Conservation (phyloP, 805 yeast species). For the Suhomyces sp. region DNA sequence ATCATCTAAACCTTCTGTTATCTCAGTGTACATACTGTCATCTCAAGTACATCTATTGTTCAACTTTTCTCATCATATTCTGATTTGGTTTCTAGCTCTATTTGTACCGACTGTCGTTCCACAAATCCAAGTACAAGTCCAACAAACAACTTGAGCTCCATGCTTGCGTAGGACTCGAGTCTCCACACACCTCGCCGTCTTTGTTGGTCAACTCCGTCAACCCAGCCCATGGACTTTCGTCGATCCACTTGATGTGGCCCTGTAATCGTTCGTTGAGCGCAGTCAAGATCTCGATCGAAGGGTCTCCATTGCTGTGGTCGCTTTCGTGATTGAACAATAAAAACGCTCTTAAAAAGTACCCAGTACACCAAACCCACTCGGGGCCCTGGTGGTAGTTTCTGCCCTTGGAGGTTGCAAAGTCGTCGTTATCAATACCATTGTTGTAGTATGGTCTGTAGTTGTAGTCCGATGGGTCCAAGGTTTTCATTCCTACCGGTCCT, state of each 20-base stretch:
- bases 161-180: constrained; percentile 94
- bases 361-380: constrained; percentile 94
- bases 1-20: too few relatives aligned
- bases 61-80: not conserved
- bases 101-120: constrained; percentile 16
- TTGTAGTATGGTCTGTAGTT: constrained; percentile 88
- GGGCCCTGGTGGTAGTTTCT: constrained; percentile 98
- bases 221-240: constrained; percentile 87
- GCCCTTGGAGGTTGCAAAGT: constrained; percentile 92
- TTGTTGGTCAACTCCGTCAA: constrained; percentile 88
- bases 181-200: constrained; percentile 75
- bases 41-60: not conserved
- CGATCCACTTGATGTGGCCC: constrained; percentile 68
- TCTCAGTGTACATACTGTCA: not conserved
- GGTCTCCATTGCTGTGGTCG: constrained; percentile 22
- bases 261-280: constrained; percentile 58
- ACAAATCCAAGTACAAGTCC: constrained; percentile 71
- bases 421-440: constrained; percentile 75
- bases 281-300: constrained; percentile 54
- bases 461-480: constrained; percentile 88
- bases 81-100: not conserved
- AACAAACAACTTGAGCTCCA: constrained; percentile 90
- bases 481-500: constrained; percentile 90
- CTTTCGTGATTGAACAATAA: constrained; percentile 49
- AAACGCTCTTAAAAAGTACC: constrained; percentile 82